Percentiles rank a stretch among this genome's conserved stretches.
Conservation (phyloP, 2,329 filamentous ascomycete species). For the Colletotrichum falcatum region DNA sequence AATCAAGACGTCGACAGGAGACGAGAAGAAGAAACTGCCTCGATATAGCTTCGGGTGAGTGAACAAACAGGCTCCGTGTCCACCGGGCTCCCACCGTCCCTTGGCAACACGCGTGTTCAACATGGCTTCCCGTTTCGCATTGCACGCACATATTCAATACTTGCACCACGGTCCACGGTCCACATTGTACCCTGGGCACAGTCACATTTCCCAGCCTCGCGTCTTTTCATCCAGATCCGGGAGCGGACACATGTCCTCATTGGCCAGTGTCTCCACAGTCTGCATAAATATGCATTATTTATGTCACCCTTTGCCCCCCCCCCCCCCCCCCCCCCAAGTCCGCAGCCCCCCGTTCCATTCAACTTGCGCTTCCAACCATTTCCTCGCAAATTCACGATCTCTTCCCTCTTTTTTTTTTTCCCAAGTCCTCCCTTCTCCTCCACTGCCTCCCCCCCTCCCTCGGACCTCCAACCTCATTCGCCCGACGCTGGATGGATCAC, state of each 20-base stretch:
- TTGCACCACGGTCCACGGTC: slow-evolving; percentile 13
- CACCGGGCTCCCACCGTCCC: not conserved
- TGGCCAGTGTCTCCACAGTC: slow-evolving; percentile 21
- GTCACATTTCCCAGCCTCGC: slow-evolving; percentile 39
- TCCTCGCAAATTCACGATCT: slow-evolving; percentile 47
- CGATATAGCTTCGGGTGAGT: slow-evolving; percentile 22
- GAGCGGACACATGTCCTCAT: slow-evolving; percentile 6
- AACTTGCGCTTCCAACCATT: slow-evolving; percentile 41
- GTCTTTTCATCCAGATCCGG: slow-evolving; percentile 31
- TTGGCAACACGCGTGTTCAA: slow-evolving; percentile 3
- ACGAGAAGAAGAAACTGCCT: not conserved
- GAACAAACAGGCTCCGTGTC: not conserved
- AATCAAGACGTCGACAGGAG: not conserved
- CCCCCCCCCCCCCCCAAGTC: slow-evolving; percentile 16
- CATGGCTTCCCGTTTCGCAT: slow-evolving; percentile 31
- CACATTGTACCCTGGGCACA: slow-evolving; percentile 26
- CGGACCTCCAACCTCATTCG: slow-evolving; percentile 26
- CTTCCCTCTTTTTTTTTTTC: slow-evolving; percentile 41
- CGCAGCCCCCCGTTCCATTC: slow-evolving; percentile 15
- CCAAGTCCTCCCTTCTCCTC: not conserved
- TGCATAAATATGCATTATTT: slow-evolving; percentile 42
- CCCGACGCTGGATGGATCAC: slow-evolving; percentile 25
- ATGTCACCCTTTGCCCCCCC: slow-evolving; percentile 24
- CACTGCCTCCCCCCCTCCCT: slow-evolving; percentile 1
- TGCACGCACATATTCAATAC: slow-evolving; percentile 21